Percentiles rank a stretch among this genome's conserved stretches.
These are phyloP conservation scores for Mortierella sp. DNA, from an alignment of 371 early-diverging fungal genomes.

Conservation along the genomic window DNA sequence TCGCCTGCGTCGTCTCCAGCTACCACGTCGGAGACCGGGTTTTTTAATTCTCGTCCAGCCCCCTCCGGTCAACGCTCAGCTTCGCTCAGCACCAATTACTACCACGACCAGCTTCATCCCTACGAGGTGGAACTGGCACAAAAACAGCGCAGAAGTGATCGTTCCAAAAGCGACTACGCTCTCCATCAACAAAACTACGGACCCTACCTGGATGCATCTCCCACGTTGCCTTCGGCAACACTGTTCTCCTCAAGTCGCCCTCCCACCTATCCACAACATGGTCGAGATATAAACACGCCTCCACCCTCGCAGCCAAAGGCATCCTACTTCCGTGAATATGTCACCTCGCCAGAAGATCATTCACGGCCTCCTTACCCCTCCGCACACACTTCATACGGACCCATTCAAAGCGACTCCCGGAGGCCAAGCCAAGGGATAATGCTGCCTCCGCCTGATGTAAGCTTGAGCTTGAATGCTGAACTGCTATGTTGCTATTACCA, in stretches of 20 bases:
- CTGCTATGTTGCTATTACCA: background rate
- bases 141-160: constrained; percentile 16
- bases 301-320: constrained; percentile 3
- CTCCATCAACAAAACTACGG: constrained; percentile 58
- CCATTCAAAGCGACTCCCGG: constrained; percentile 31
- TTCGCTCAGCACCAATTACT: constrained; percentile 15
- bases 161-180: constrained; percentile 48
- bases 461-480: background rate
- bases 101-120: constrained; percentile 27
- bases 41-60: constrained; percentile 19
- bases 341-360: constrained; percentile 12
- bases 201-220: constrained; percentile 47
- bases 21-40: background rate
- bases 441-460: constrained; percentile 42
- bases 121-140: constrained; percentile 31
- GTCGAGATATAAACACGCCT: constrained; percentile 4
- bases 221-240: constrained; percentile 24
- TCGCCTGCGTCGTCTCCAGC: constrained; percentile 15
- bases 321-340: constrained; percentile 18
- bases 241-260: constrained; percentile 25
- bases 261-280: background rate
- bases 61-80: constrained; percentile 33
- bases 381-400: constrained; percentile 13
- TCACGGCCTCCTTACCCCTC: constrained; percentile 10
- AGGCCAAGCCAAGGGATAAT: constrained; percentile 37